Evolutionary conservation across 129 eudicot genomes (phyloP).

Genomic region (Mikania micrantha): DNA sequence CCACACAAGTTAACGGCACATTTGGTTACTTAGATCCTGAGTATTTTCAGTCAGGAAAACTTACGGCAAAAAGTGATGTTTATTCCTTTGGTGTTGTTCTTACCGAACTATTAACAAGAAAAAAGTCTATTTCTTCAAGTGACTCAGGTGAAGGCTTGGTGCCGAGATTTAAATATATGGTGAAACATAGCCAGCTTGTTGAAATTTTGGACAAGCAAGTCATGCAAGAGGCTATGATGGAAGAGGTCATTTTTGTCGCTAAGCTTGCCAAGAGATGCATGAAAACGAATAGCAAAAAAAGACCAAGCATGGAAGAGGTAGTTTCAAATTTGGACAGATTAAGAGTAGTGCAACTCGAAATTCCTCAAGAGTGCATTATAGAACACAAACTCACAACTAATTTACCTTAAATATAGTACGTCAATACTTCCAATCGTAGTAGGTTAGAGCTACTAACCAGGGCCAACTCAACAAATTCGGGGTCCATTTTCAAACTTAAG

Average conservation of each 20-base stretch:
- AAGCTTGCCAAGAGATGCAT: constrained; percentile 24
- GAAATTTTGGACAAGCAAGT: constrained; percentile 20
- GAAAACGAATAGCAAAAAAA: constrained; percentile 14
- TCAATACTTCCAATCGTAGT: not conserved
- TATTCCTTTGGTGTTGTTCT: constrained; percentile 36
- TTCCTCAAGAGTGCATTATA: not conserved
- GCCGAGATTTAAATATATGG: constrained; percentile 1
- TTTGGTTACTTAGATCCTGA: constrained; percentile 42
- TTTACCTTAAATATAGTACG: not conserved
- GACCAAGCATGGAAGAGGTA: constrained; percentile 26
- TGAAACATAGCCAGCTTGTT: constrained; percentile 6
- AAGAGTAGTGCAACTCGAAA: not conserved
- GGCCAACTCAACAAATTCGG: too few species aligned
- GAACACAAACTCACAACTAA: not conserved
- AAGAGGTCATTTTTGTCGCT: constrained; percentile 5
- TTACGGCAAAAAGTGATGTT: constrained; percentile 46
- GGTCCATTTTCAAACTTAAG: too few species aligned
- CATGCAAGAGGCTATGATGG: constrained; percentile 18
- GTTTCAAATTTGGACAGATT: constrained; percentile 4
- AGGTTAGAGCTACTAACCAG: not conserved
- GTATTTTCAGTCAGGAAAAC: constrained; percentile 22
- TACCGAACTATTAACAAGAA: constrained; percentile 26
- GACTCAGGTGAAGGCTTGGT: constrained; percentile 16
- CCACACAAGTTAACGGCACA: constrained; percentile 35
- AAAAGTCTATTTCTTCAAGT: not conserved